phyloP scores from a whole-genome alignment of 345 rosid species.

The Arabis alpina region DNA sequence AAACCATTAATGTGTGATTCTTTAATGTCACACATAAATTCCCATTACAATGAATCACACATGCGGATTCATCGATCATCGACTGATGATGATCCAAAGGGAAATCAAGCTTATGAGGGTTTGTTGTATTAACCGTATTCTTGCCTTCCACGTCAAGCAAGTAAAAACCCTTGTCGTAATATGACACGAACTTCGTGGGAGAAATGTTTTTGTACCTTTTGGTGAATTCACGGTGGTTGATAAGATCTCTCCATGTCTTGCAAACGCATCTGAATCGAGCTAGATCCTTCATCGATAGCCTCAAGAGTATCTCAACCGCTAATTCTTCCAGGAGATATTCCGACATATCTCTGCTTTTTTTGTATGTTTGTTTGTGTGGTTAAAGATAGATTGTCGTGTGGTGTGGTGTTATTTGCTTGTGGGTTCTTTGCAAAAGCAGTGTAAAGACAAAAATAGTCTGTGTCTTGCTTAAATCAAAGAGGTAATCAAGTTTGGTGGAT shows the following conservation, averaged over 20 bases:
- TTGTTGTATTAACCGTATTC: neutral
- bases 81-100: slow-evolving; percentile 26
- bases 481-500: neutral
- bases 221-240: slow-evolving; percentile 19
- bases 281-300: slow-evolving; percentile 30
- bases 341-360: slow-evolving; percentile 9
- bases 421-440: slow-evolving; percentile 16
- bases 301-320: slow-evolving; percentile 34
- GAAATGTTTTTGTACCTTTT: slow-evolving; percentile 18
- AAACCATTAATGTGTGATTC: slow-evolving; percentile 32
- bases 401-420: neutral
- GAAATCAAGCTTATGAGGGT: slow-evolving; percentile 11
- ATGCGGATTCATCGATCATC: slow-evolving; percentile 33
- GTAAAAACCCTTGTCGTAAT: slow-evolving; percentile 32
- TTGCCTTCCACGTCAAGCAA: slow-evolving; percentile 39
- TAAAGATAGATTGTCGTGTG: slow-evolving; percentile 5
- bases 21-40: slow-evolving; percentile 40
- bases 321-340: slow-evolving; percentile 34
- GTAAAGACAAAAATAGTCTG: neutral
- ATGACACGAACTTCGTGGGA: slow-evolving; percentile 15
- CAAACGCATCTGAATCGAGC: slow-evolving; percentile 39
- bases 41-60: slow-evolving; percentile 40
- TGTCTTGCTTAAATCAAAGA: neutral
- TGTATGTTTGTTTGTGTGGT: slow-evolving; percentile 4
- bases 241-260: slow-evolving; percentile 40